phyloP scores from a whole-genome alignment of 2,329 filamentous ascomycete genomes.

The Xylaria sp. region DNA sequence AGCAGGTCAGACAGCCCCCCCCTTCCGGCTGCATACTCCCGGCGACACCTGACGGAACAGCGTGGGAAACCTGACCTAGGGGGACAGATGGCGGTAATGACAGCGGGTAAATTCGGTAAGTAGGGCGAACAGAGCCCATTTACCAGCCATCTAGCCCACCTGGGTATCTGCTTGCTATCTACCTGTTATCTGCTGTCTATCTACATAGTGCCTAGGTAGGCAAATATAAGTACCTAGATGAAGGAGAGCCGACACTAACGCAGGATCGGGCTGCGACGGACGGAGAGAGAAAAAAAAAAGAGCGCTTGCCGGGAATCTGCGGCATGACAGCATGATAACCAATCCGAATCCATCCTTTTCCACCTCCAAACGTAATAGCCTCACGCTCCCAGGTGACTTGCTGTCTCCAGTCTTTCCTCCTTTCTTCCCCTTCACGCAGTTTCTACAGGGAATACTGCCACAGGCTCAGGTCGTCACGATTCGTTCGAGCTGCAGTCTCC shows the following conservation, averaged over 20 bases:
- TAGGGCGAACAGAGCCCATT: constrained; percentile 12
- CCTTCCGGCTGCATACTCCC: not conserved
- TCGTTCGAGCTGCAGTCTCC: not conserved
- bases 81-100: constrained; percentile 8
- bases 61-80: not conserved
- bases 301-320: constrained; percentile 35
- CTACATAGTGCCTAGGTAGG: no score
- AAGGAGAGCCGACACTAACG: constrained; percentile 7
- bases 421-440: not conserved
- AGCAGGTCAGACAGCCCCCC: not conserved
- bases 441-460: not conserved
- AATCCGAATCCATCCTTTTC: constrained; percentile 26
- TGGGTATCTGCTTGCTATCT: no score
- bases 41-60: not conserved
- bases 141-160: not conserved
- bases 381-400: constrained; percentile 29
- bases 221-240: not conserved
- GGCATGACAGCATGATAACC: constrained; percentile 26
- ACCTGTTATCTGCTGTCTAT: no score
- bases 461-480: not conserved
- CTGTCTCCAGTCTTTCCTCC: constrained; percentile 13
- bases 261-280: constrained; percentile 23
- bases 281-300: constrained; percentile 28
- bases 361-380: constrained; percentile 36
- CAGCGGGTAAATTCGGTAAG: constrained; percentile 38